Conservation (phyloP, 371 early-diverging fungal species). For the Entomophthora muscae region DNA sequence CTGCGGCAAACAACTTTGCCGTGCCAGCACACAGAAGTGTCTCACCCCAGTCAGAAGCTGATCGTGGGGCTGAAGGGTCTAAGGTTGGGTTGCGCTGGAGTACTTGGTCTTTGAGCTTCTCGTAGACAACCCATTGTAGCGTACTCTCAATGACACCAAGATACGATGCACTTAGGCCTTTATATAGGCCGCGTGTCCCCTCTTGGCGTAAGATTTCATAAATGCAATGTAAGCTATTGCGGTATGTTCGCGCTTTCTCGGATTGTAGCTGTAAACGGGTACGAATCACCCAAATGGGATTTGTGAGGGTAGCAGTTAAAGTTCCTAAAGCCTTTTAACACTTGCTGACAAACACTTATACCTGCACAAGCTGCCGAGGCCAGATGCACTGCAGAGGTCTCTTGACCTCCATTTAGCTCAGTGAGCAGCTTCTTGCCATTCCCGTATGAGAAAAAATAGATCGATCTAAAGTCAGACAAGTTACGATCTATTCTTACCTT, state of each 20-base stretch:
- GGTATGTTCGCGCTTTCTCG: slow-evolving; percentile 26
- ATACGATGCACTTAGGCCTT: slow-evolving; percentile 81
- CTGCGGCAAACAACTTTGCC: slow-evolving; percentile 77
- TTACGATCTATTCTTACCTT: slow-evolving; percentile 24
- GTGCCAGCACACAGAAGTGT: slow-evolving; percentile 65
- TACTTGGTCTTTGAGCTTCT: slow-evolving; percentile 66
- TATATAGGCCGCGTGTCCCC: slow-evolving; percentile 67
- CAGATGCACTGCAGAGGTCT: slow-evolving; percentile 64
- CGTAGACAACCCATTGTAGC: slow-evolving; percentile 89
- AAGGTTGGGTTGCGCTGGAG: background rate
- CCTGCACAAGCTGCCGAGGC: slow-evolving; percentile 74
- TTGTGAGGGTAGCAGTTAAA: slow-evolving; percentile 62
- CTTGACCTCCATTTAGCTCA: slow-evolving; percentile 49
- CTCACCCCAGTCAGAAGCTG: slow-evolving; percentile 38
- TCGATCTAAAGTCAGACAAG: slow-evolving; percentile 33
- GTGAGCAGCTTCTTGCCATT: slow-evolving; percentile 66
- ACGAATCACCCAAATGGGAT: slow-evolving; percentile 94
- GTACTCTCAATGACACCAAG: slow-evolving; percentile 73
- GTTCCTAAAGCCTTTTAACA: slow-evolving; percentile 18
- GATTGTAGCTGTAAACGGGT: slow-evolving; percentile 82
- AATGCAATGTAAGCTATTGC: slow-evolving; percentile 58
- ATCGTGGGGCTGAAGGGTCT: background rate
- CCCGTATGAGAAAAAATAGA: slow-evolving; percentile 79
- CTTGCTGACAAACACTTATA: background rate
- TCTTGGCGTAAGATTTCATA: slow-evolving; percentile 48